Evolutionary conservation across 2,329 filamentous ascomycete species (phyloP).

Genomic region (Neopestalotiopsis sp.): DNA sequence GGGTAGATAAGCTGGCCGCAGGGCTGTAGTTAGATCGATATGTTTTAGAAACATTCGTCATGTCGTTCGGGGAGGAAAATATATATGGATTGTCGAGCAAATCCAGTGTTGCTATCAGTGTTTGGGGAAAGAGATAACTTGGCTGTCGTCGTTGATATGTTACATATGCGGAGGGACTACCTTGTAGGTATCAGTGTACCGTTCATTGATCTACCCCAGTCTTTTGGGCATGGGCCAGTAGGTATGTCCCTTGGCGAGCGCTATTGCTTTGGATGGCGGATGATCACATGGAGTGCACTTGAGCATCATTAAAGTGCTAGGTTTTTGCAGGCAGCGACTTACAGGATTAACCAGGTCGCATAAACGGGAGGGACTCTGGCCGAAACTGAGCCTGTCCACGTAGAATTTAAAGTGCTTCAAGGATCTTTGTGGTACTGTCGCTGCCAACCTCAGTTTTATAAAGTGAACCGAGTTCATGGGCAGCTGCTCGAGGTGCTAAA

Average conservation of each 20-base stretch:
- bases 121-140: background rate
- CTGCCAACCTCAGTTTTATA: too few relatives aligned
- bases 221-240: background rate
- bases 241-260: background rate
- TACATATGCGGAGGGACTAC: background rate
- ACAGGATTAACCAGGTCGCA: background rate
- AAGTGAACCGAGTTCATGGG: too few relatives aligned
- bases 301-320: background rate
- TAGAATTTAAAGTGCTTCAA: background rate
- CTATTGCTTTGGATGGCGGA: background rate
- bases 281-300: background rate
- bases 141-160: background rate
- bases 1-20: slow-evolving; percentile 88
- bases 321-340: background rate
- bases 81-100: background rate
- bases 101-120: background rate
- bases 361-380: background rate
- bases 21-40: slow-evolving; percentile 93
- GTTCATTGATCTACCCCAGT: background rate
- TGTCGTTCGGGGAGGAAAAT: slow-evolving; percentile 38
- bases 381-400: background rate
- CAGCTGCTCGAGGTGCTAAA: too few relatives aligned
- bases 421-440: background rate
- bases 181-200: background rate
- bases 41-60: slow-evolving; percentile 97